Percentiles rank a stretch among this genome's conserved stretches.
Evolutionary conservation across 2,329 filamentous ascomycete species (phyloP).

Genomic region (Pseudogymnoascus sp.): DNA sequence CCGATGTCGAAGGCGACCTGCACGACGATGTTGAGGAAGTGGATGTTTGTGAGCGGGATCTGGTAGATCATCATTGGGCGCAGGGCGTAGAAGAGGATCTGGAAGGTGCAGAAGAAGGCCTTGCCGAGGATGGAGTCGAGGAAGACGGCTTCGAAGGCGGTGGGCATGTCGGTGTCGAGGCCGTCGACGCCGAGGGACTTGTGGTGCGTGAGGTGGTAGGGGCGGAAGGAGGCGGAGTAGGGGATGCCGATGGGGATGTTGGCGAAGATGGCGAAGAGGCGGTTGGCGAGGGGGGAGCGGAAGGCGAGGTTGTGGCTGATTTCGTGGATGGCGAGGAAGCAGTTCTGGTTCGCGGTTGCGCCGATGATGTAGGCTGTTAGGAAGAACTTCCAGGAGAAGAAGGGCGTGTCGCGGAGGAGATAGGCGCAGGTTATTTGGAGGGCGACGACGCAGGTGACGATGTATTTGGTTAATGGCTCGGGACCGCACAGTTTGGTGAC

Average conservation of each 20-base stretch:
- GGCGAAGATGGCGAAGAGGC: conserved; percentile 82
- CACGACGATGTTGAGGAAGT: conserved; percentile 69
- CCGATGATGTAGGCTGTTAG: conserved; percentile 83
- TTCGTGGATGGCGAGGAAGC: conserved; percentile 97
- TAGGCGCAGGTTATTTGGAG: conserved; percentile 75
- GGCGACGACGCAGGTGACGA: conserved; percentile 74
- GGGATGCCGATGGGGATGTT: conserved; percentile 94
- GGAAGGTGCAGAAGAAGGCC: conserved; percentile 98
- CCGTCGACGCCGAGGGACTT: conserved; percentile 96
- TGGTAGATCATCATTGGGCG: conserved; percentile 92
- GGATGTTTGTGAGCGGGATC: conserved; percentile 77
- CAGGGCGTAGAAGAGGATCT: conserved; percentile 97
- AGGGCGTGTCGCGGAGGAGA: conserved; percentile 64
- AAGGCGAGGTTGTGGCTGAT: conserved; percentile 98
- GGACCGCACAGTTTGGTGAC: conserved; percentile 95
- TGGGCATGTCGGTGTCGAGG: conserved; percentile 91
- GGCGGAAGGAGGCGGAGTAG: conserved; percentile 92
- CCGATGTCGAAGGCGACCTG: conserved; percentile 72
- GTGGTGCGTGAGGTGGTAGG: conserved; percentile 97
- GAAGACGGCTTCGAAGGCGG: conserved; percentile 81
- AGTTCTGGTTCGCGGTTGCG: conserved; percentile 94
- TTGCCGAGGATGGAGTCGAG: conserved; percentile 94
- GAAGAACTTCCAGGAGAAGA: conserved; percentile 80
- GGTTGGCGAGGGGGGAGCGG: conserved; percentile 68
- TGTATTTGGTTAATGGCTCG: conserved; percentile 90